Evolutionary conservation across 768 basidiomycete species (phyloP).

Genomic region (Calocybe cyanea): DNA sequence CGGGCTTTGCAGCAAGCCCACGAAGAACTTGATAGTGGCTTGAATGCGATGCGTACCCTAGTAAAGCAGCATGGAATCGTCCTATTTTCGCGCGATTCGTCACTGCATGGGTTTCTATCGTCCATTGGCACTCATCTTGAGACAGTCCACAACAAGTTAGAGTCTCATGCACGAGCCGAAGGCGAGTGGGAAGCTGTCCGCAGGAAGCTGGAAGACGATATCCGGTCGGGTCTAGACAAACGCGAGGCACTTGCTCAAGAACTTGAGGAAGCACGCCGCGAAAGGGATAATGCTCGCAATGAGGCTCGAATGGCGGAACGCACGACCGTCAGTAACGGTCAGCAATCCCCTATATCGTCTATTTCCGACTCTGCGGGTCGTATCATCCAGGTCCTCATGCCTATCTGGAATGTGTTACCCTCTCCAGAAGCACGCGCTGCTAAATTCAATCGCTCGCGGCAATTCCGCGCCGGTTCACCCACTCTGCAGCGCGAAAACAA

Average conservation of each 20-base stretch:
- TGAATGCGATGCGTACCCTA: constrained; percentile 44
- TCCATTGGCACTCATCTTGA: constrained; percentile 52
- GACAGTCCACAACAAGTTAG: constrained; percentile 40
- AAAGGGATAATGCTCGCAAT: constrained; percentile 46
- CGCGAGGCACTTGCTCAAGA: constrained; percentile 45
- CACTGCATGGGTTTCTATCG: constrained; percentile 44
- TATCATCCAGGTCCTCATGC: constrained; percentile 59
- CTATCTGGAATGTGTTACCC: constrained; percentile 80
- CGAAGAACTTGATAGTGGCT: constrained; percentile 49
- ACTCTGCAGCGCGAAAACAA: constrained; percentile 21
- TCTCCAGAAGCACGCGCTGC: constrained; percentile 78
- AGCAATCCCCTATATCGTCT: constrained; percentile 11
- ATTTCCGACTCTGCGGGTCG: constrained; percentile 44
- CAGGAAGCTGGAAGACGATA: constrained; percentile 47
- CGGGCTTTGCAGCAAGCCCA: constrained; percentile 32
- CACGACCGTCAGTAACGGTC: constrained; percentile 1
- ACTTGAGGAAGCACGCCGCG: constrained; percentile 49
- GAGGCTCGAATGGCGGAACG: constrained; percentile 27
- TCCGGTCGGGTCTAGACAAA: constrained; percentile 41
- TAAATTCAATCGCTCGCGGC: constrained; percentile 47
- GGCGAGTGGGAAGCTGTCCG: constrained; percentile 45
- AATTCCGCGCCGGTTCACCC: constrained; percentile 48
- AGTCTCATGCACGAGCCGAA: constrained; percentile 37
- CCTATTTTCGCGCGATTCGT: constrained; percentile 47
- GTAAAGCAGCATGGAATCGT: constrained; percentile 56